Evolutionary conservation across 345 rosid genomes (phyloP).

Genomic region (Gossypium stocksii): DNA sequence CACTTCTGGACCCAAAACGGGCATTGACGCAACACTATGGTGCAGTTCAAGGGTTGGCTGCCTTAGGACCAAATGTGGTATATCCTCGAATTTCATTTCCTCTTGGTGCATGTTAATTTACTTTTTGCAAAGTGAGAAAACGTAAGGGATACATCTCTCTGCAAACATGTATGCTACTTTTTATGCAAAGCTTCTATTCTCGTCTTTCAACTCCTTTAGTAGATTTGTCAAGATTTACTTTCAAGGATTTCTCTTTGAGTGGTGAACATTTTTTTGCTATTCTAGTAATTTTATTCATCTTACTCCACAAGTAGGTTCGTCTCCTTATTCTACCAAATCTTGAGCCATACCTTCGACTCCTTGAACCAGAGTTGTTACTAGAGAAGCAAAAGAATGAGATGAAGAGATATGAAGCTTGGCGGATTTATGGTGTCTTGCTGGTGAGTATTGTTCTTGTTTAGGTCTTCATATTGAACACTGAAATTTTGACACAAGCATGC

Average conservation of each 20-base stretch:
- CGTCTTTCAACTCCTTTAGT: neutral
- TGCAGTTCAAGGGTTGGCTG: slow-evolving; percentile 91
- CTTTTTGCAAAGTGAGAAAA: neutral
- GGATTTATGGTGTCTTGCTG: slow-evolving; percentile 78
- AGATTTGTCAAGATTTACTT: neutral
- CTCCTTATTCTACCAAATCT: slow-evolving; percentile 79
- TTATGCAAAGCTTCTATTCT: neutral
- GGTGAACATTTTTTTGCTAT: slow-evolving; percentile 3
- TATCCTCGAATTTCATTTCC: slow-evolving; percentile 15
- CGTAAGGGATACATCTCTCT: neutral
- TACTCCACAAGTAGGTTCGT: slow-evolving; percentile 47
- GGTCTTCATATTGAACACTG: slow-evolving; percentile 11
- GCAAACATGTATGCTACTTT: neutral
- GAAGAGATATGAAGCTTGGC: slow-evolving; percentile 95
- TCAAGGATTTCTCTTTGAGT: neutral
- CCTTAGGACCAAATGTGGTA: slow-evolving; percentile 91
- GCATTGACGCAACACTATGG: slow-evolving; percentile 93
- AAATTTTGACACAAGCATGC: slow-evolving; percentile 1
- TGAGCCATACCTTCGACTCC: slow-evolving; percentile 69
- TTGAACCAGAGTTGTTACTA: slow-evolving; percentile 82
- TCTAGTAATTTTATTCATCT: slow-evolving; percentile 11
- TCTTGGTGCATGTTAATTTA: neutral
- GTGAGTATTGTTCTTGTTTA: slow-evolving; percentile 37
- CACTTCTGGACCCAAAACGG: slow-evolving; percentile 81
- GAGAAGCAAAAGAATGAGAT: slow-evolving; percentile 82